phyloP scores from a whole-genome alignment of 108 stramenopile genomes.

The Schizochytrium sp. region DNA sequence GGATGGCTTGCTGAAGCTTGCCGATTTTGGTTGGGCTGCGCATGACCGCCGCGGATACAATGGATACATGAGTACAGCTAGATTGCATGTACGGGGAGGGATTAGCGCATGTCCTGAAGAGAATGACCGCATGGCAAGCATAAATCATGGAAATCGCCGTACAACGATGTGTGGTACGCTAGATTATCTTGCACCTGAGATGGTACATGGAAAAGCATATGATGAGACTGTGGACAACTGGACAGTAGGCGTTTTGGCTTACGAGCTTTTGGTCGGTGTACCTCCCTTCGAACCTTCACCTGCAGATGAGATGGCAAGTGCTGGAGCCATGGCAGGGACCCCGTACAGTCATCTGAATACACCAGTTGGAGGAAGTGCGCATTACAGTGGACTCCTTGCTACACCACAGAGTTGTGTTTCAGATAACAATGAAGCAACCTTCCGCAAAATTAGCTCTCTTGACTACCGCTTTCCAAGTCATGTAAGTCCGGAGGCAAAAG shows the following conservation, averaged over 20 bases:
- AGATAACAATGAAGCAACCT: conserved; percentile 25
- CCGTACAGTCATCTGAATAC: conserved; percentile 22
- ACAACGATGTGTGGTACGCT: conserved; percentile 55
- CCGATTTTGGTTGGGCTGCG: conserved; percentile 77
- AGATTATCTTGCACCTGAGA: conserved; percentile 68
- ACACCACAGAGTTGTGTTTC: conserved; percentile 27
- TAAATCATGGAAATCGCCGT: conserved; percentile 25
- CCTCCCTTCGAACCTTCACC: conserved; percentile 63
- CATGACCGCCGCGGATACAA: conserved; percentile 66
- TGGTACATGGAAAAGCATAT: conserved; percentile 63
- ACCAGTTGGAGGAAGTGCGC: not conserved
- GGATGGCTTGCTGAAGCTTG: conserved; percentile 67
- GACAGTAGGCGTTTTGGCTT: conserved; percentile 71
- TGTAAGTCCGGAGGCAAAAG: conserved; percentile 50
- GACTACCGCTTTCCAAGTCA: conserved; percentile 34
- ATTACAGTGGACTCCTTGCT: conserved; percentile 4
- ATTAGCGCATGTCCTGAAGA: conserved; percentile 22
- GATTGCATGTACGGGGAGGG: not conserved
- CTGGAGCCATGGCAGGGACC: not conserved
- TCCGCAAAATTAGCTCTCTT: conserved; percentile 39
- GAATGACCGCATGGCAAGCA: conserved; percentile 25
- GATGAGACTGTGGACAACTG: conserved; percentile 70
- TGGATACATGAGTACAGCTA: conserved; percentile 13
- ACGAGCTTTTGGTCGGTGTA: conserved; percentile 68
- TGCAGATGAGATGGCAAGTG: conserved; percentile 72